These are phyloP conservation scores for Termitomyces sp. DNA, from an alignment of 768 basidiomycete species.

Conservation along the genomic window DNA sequence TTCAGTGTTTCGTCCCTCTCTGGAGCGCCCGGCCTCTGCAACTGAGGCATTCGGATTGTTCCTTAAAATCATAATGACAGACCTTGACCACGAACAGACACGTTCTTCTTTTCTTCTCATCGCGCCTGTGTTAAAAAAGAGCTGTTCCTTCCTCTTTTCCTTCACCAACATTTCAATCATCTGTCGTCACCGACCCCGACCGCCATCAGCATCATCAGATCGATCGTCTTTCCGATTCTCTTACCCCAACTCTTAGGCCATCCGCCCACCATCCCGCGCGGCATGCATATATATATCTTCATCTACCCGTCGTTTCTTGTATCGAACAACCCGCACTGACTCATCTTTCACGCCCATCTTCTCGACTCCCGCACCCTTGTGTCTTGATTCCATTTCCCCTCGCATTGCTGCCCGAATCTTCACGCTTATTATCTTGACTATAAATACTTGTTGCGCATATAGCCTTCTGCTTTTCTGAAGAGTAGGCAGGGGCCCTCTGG, in stretches of 20 bases:
- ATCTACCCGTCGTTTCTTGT: slow-evolving; percentile 16
- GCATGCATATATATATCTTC: slow-evolving; percentile 7
- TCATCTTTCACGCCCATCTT: slow-evolving; percentile 7
- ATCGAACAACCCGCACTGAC: slow-evolving; percentile 16
- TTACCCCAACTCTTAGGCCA: slow-evolving; percentile 1
- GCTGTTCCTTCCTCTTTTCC: background rate
- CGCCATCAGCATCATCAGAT: background rate
- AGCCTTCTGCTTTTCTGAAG: slow-evolving; percentile 10
- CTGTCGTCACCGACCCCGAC: background rate
- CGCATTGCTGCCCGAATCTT: slow-evolving; percentile 31
- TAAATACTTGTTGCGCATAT: slow-evolving; percentile 11
- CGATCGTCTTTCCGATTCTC: background rate
- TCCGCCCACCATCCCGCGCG: slow-evolving; percentile 11
- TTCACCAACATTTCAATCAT: background rate
- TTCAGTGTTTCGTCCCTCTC: slow-evolving; percentile 30
- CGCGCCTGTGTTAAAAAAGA: slow-evolving; percentile 4
- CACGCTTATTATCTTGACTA: slow-evolving; percentile 23
- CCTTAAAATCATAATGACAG: background rate
- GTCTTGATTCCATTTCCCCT: slow-evolving; percentile 22
- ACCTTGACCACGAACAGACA: background rate
- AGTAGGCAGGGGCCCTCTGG: slow-evolving; percentile 7
- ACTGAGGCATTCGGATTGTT: slow-evolving; percentile 23
- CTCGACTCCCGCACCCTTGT: slow-evolving; percentile 20
- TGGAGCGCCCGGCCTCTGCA: slow-evolving; percentile 43
- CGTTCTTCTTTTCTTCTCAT: background rate